These are phyloP conservation scores for Crithidia expoeki DNA, from an alignment of 208 protist species.

Conservation along the genomic window DNA sequence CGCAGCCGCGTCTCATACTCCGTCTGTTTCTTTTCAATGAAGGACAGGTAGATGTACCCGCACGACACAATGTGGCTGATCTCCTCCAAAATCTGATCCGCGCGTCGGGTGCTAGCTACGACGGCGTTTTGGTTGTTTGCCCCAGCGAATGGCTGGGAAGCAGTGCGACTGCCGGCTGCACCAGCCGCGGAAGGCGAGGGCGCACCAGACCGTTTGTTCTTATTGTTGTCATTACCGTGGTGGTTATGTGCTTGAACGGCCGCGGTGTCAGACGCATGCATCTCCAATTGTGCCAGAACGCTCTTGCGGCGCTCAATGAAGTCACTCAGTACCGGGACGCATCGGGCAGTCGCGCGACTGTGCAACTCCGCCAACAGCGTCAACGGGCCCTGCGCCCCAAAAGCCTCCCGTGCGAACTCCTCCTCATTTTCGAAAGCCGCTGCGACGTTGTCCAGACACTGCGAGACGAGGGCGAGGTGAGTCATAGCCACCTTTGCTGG, in stretches of 20 bases:
- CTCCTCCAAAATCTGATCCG: slow-evolving; percentile 85
- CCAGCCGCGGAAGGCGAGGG: slow-evolving; percentile 2
- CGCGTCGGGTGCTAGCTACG: slow-evolving; percentile 58
- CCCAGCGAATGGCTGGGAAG: background rate
- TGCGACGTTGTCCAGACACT: slow-evolving; percentile 76
- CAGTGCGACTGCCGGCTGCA: background rate
- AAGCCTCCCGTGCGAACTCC: slow-evolving; percentile 60
- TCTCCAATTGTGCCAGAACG: slow-evolving; percentile 41
- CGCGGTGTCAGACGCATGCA: slow-evolving; percentile 17
- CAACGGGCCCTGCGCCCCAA: slow-evolving; percentile 58
- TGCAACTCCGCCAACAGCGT: slow-evolving; percentile 68
- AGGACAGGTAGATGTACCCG: slow-evolving; percentile 78
- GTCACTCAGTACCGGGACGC: slow-evolving; percentile 75
- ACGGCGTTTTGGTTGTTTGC: slow-evolving; percentile 21
- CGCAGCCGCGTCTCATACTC: slow-evolving; percentile 35
- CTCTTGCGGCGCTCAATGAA: slow-evolving; percentile 71
- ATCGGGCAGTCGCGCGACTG: slow-evolving; percentile 64
- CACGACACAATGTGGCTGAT: slow-evolving; percentile 89
- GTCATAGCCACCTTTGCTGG: slow-evolving; percentile 63
- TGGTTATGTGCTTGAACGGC: background rate
- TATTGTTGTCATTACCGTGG: background rate
- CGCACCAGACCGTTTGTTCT: background rate
- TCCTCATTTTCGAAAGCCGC: slow-evolving; percentile 81
- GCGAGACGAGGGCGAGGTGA: slow-evolving; percentile 81
- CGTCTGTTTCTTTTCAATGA: slow-evolving; percentile 61